These are phyloP conservation scores for Curvularia eragrostidis DNA, from an alignment of 2,329 filamentous ascomycete species.

Conservation along the genomic window DNA sequence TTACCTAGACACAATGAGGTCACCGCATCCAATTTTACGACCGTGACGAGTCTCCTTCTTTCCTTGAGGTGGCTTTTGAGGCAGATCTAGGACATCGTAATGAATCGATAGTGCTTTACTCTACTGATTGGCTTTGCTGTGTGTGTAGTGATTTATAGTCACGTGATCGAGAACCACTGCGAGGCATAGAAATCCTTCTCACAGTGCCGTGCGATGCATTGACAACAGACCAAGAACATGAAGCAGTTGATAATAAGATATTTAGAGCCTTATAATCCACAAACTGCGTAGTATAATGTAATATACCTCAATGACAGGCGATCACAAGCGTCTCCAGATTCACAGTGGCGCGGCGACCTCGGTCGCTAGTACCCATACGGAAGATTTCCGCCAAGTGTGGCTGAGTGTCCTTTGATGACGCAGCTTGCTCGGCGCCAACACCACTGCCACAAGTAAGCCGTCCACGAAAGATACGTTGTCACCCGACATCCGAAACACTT, in stretches of 20 bases:
- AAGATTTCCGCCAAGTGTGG: slow-evolving; percentile 12
- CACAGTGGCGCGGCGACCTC: not conserved
- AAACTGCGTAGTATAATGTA: not conserved
- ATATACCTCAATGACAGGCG: not conserved
- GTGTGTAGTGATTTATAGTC: not conserved
- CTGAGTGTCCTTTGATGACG: slow-evolving; percentile 15
- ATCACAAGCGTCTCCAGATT: not conserved
- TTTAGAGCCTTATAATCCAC: not conserved
- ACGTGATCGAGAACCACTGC: not conserved
- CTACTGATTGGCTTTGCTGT: not conserved
- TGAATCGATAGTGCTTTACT: slow-evolving; percentile 16
- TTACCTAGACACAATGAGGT: slow-evolving; percentile 2
- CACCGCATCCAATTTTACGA: slow-evolving; percentile 21
- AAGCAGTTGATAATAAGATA: not conserved
- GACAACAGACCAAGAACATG: not conserved
- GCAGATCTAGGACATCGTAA: slow-evolving; percentile 19
- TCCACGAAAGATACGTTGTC: not conserved
- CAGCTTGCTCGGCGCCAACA: slow-evolving; percentile 19
- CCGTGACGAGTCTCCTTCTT: slow-evolving; percentile 38
- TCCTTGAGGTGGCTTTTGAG: slow-evolving; percentile 24
- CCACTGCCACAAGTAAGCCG: not conserved
- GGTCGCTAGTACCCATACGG: slow-evolving; percentile 5
- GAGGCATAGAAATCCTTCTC: not conserved
- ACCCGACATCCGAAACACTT: not conserved
- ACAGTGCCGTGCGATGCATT: not conserved